Evolutionary conservation across 208 protist genomes (phyloP), one percentile per base, ranked within the genome.

Genomic region (Tritrichomonas musculus): DNA sequence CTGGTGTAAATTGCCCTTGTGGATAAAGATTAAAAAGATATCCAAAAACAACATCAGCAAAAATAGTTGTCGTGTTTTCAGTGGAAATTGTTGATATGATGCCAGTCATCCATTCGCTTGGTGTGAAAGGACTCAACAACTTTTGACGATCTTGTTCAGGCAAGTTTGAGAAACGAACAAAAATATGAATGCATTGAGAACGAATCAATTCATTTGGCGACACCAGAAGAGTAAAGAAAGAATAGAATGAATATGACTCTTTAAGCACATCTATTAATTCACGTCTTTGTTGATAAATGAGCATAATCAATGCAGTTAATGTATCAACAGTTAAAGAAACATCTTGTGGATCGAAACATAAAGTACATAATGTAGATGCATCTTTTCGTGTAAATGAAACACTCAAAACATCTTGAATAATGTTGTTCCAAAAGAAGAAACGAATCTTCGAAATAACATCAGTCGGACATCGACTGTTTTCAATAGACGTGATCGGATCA

Each of bases 281-380:
- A 20, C 20, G 1, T 20, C 57, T 88, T 33, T 88, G 33, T 14
- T 25, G 14, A 20, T 27, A 53, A 14, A 88, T 60, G 20, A 88
- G 33, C 4, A 30, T 41, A 20, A 49, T 20, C 1, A 88, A 55
- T 27, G 27, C 39, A 20, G 27, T 53, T 57, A 88, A 88, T n/a
- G 77, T 88, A 57, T 88, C 77, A 57, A 88, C 33, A n/a, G 41
- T 57, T 39, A 88, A 88, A 5, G 25, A 20, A 22, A 44, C 41
- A 88, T 88, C 77, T 33, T 88, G 14, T 11, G 57, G n/a, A 57
- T 88, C 77, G 30, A 88, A 88, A 39, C n/a, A 49, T 27, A 88
- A 53, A 8, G 44, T 27, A 57, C 41, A 88, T 39, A 88, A 57
- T 60, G 41, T 53, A 11, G 33, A 20, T 17, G 77, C 77, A 57